A percentile compares a stretch with the other conserved stretches of the same genome.
phyloP scores from a whole-genome alignment of 2,329 filamentous ascomycete species.

The Cyclaneusma minus region DNA sequence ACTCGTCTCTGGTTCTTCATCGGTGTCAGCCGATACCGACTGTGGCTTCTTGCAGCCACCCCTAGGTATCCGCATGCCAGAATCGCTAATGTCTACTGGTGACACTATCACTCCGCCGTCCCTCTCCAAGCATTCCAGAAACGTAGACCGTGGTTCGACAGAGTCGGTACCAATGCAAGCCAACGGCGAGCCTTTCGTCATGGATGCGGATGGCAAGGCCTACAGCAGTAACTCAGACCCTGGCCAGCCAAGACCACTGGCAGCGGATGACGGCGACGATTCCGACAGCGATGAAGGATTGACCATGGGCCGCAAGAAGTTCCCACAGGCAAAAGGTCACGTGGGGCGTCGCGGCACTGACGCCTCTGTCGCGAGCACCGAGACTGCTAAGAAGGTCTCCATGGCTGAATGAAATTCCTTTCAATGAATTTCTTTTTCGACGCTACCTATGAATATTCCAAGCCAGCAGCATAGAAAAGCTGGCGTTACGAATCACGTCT shows the following conservation, averaged over 20 bases:
- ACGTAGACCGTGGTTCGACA: background rate
- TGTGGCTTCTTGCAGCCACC: constrained; percentile 40
- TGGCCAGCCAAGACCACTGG: too few species aligned
- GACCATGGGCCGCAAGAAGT: constrained; percentile 20
- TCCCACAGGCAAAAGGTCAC: constrained; percentile 20
- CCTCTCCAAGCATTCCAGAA: constrained; percentile 4
- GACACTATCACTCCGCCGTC: constrained; percentile 14
- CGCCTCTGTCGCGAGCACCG: constrained; percentile 43
- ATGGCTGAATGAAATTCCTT: background rate
- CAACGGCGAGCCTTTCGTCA: too few species aligned
- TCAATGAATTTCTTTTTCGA: too few species aligned
- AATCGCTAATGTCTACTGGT: constrained; percentile 33
- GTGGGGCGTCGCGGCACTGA: constrained; percentile 39
- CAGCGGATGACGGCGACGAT: constrained; percentile 13
- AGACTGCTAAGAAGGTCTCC: constrained; percentile 45
- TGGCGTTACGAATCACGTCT: too few species aligned
- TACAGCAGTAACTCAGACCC: too few species aligned
- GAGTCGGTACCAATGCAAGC: too few species aligned
- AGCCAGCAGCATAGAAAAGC: too few species aligned
- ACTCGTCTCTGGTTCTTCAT: constrained; percentile 46
- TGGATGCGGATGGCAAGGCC: too few species aligned
- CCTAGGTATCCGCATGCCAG: constrained; percentile 25
- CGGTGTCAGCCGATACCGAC: constrained; percentile 46
- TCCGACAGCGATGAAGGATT: constrained; percentile 18
- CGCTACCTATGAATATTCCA: too few species aligned